These are phyloP conservation scores for Arthrobotrys megalospora DNA, from an alignment of 2,329 filamentous ascomycete species.

Conservation along the genomic window DNA sequence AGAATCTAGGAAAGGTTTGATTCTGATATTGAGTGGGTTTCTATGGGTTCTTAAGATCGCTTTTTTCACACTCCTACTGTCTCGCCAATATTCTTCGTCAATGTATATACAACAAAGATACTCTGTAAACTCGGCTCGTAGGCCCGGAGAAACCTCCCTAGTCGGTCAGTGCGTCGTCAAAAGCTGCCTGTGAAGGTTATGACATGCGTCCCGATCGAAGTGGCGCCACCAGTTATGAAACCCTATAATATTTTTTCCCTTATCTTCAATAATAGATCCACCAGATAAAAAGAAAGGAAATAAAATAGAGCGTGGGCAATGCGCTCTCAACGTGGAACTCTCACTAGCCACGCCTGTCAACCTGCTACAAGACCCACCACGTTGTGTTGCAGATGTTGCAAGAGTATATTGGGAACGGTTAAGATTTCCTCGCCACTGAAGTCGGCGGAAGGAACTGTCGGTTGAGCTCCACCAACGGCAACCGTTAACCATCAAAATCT, in stretches of 20 bases:
- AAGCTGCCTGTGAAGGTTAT: constrained; percentile 18
- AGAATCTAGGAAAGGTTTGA: background rate
- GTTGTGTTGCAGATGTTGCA: constrained; percentile 25
- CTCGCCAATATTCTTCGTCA: constrained; percentile 5
- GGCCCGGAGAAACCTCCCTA: constrained; percentile 19
- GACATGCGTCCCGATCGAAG: constrained; percentile 4
- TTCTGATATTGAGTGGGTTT: background rate
- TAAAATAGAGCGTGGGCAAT: background rate
- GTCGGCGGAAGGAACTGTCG: constrained; percentile 12
- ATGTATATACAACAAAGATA: constrained; percentile 9
- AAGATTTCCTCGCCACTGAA: constrained; percentile 1
- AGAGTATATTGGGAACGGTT: constrained; percentile 6
- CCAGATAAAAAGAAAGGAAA: constrained; percentile 21
- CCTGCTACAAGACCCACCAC: constrained; percentile 24
- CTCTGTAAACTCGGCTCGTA: constrained; percentile 1
- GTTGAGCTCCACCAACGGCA: background rate
- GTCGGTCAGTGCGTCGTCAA: constrained; percentile 20
- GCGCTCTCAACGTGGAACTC: constrained; percentile 25
- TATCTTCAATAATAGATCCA: constrained; percentile 35
- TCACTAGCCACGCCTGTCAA: constrained; percentile 33
- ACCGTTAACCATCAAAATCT: constrained; percentile 15
- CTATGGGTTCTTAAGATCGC: background rate
- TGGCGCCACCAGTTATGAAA: constrained; percentile 27
- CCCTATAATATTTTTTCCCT: constrained; percentile 9
- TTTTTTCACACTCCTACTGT: background rate